These are phyloP conservation scores for Kazachstania sp. DNA, from an alignment of 1,139 yeast species.

Conservation along the genomic window DNA sequence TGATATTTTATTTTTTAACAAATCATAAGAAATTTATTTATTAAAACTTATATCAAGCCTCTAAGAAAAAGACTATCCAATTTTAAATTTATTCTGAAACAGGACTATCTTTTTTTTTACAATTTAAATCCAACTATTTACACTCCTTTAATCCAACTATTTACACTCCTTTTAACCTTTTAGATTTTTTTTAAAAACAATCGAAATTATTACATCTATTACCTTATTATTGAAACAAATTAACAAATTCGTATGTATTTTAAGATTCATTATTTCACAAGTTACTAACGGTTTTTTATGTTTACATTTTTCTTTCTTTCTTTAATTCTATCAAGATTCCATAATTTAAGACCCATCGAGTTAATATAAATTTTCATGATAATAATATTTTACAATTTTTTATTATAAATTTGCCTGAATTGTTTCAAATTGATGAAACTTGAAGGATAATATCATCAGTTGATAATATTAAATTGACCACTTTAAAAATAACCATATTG, in stretches of 20 bases:
- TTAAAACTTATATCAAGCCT: neutral
- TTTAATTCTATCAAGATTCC: neutral
- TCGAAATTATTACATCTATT: neutral
- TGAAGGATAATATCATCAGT: too few species aligned
- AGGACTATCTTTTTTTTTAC: neutral
- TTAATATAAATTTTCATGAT: too few species aligned
- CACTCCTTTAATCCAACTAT: slow-evolving; percentile 10
- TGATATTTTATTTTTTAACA: neutral
- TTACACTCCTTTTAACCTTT: slow-evolving; percentile 10
- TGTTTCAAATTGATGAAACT: too few species aligned
- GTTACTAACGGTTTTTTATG: neutral
- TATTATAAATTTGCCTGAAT: too few species aligned
- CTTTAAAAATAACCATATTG: too few species aligned
- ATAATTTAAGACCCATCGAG: too few species aligned
- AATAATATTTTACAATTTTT: too few species aligned
- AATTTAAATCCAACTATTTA: too few species aligned
- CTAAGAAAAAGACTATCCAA: neutral
- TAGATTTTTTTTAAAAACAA: neutral
- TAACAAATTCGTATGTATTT: slow-evolving; percentile 1
- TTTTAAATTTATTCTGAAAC: neutral
- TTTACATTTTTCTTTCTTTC: neutral
- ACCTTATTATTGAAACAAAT: neutral
- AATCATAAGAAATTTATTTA: slow-evolving; percentile 1
- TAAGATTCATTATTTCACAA: neutral
- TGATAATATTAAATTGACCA: too few species aligned